Evolutionary conservation across 352 stramenopile species (phyloP).

Genomic region (Pythium sp.): DNA sequence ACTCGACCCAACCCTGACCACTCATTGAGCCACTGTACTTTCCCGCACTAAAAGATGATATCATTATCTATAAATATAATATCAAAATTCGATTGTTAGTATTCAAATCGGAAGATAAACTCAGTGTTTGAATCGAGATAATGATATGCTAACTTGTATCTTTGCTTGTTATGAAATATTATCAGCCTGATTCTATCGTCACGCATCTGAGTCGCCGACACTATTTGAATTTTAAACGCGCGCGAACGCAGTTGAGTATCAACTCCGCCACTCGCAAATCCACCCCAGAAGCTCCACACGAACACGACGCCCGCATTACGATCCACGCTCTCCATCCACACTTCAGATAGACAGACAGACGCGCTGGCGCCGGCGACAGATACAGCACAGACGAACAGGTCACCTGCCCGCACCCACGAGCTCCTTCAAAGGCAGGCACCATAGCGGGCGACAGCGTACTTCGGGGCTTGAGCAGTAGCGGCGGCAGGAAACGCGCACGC

Average conservation of each 20-base stretch:
- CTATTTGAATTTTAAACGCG: slow-evolving; percentile 19
- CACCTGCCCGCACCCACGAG: slow-evolving; percentile 1
- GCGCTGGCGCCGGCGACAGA: neutral
- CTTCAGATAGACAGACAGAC: neutral
- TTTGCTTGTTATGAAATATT: neutral
- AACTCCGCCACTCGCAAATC: slow-evolving; percentile 8
- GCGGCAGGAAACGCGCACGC: slow-evolving; percentile 32
- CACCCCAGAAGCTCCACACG: slow-evolving; percentile 7
- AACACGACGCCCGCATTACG: neutral
- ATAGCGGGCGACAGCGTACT: slow-evolving; percentile 12
- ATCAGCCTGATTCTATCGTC: neutral
- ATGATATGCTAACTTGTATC: neutral
- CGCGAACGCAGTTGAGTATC: neutral
- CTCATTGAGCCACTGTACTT: neutral
- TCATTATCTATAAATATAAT: neutral
- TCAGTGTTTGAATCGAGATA: neutral
- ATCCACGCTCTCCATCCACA: slow-evolving; percentile 1
- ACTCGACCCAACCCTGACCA: slow-evolving; percentile 3
- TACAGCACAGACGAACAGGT: neutral
- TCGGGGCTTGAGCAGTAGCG: slow-evolving; percentile 10
- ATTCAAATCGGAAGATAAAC: too few species aligned
- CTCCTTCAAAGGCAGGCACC: slow-evolving; percentile 3
- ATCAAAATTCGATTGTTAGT: neutral
- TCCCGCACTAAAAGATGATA: neutral
- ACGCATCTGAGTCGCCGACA: neutral